phyloP scores from a whole-genome alignment of 2,329 filamentous ascomycete genomes.

The Cladosporium austrohemisphaericum region DNA sequence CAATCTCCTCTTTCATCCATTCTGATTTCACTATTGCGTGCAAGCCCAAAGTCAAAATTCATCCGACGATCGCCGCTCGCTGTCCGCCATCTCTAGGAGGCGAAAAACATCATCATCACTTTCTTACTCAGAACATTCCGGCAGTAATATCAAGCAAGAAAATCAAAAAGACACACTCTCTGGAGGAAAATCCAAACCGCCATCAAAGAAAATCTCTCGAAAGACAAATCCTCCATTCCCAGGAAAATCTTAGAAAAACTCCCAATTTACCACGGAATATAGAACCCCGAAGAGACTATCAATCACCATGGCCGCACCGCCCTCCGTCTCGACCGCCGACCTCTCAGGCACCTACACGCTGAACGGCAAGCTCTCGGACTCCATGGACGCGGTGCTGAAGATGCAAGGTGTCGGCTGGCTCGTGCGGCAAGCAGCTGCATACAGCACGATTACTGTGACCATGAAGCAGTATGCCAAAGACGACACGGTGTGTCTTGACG shows the following conservation, averaged over 20 bases:
- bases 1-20: not conserved
- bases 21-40: constrained; percentile 9
- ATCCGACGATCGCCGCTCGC: no score
- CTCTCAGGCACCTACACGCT: constrained; percentile 67
- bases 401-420: constrained; percentile 49
- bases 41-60: not conserved
- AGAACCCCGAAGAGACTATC: no score
- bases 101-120: no score
- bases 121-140: no score
- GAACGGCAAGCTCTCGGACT: constrained; percentile 73
- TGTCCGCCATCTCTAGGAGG: no score
- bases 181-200: no score
- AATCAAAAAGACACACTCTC: no score
- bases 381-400: constrained; percentile 63
- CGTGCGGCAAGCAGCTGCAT: constrained; percentile 52
- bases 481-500: constrained; percentile 32
- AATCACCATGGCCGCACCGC: constrained; percentile 64
- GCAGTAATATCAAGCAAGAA: no score
- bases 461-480: constrained; percentile 52
- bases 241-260: no score
- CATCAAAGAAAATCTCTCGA: no score
- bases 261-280: no score
- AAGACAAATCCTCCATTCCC: no score
- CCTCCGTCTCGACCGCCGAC: constrained; percentile 62
- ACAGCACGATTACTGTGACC: constrained; percentile 65